phyloP scores from a whole-genome alignment of 2,329 filamentous ascomycete species.

The Pseudocercospora ulei region DNA sequence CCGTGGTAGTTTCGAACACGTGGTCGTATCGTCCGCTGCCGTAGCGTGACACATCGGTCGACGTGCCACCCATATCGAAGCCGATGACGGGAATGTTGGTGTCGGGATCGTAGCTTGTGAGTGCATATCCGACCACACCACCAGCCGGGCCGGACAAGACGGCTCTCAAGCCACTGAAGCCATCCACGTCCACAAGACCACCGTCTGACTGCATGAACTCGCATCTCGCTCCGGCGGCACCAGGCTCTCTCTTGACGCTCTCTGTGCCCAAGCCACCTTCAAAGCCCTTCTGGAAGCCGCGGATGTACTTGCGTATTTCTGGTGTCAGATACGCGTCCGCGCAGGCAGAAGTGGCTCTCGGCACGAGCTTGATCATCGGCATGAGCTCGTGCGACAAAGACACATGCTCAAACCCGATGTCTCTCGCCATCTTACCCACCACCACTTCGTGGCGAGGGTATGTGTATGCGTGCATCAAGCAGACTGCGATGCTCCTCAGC shows the following conservation, averaged over 20 bases:
- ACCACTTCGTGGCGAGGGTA: slow-evolving; percentile 77
- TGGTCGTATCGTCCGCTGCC: slow-evolving; percentile 74
- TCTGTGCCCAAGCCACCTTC: slow-evolving; percentile 67
- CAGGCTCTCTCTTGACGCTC: slow-evolving; percentile 58
- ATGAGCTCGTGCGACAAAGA: slow-evolving; percentile 71
- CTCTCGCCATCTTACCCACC: slow-evolving; percentile 63
- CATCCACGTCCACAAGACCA: slow-evolving; percentile 59
- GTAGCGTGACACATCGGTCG: slow-evolving; percentile 82
- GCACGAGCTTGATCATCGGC: slow-evolving; percentile 79
- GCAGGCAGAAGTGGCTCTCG: slow-evolving; percentile 64
- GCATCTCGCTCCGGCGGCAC: slow-evolving; percentile 63
- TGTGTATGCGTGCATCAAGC: slow-evolving; percentile 85
- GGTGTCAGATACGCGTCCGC: slow-evolving; percentile 74
- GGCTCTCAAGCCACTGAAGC: slow-evolving; percentile 73
- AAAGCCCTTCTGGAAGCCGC: slow-evolving; percentile 70
- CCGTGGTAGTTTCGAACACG: slow-evolving; percentile 87
- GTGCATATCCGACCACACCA: slow-evolving; percentile 83
- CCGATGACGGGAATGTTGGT: slow-evolving; percentile 82
- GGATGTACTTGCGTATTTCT: slow-evolving; percentile 66
- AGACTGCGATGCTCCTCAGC: slow-evolving; percentile 75
- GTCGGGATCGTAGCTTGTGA: slow-evolving; percentile 76
- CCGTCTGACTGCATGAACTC: slow-evolving; percentile 94
- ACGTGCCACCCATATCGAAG: slow-evolving; percentile 93
- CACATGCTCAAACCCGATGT: slow-evolving; percentile 75
- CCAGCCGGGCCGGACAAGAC: slow-evolving; percentile 88